These are phyloP conservation scores for Candolleomyces aberdarensis DNA, from an alignment of 768 basidiomycete genomes.

Conservation along the genomic window DNA sequence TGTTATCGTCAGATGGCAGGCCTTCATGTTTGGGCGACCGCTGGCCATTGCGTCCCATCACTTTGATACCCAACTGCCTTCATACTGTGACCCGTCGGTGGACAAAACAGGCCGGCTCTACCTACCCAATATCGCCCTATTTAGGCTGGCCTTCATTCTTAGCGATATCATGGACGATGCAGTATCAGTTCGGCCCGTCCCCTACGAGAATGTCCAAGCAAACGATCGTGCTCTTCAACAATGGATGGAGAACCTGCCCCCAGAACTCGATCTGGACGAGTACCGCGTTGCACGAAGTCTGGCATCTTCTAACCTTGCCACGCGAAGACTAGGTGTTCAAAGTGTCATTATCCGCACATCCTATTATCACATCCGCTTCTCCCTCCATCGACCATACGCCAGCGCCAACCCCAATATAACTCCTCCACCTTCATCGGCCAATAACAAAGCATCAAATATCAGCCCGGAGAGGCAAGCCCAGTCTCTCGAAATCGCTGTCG, in stretches of 20 bases:
- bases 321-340: conserved; percentile 71
- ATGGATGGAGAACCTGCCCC: conserved; percentile 77
- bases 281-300: conserved; percentile 70
- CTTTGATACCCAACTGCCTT: conserved; percentile 78
- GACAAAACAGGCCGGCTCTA: conserved; percentile 67
- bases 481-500: conserved; percentile 71
- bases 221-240: conserved; percentile 69
- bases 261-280: conserved; percentile 74
- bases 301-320: conserved; percentile 55
- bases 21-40: conserved; percentile 83
- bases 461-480: conserved; percentile 47
- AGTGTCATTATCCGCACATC: conserved; percentile 77
- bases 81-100: conserved; percentile 58
- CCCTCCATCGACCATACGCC: conserved; percentile 78
- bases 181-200: conserved; percentile 74
- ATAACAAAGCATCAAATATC: conserved; percentile 23
- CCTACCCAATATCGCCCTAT: conserved; percentile 72
- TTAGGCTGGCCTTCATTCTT: conserved; percentile 72
- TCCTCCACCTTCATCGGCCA: conserved; percentile 6
- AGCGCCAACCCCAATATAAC: conserved; percentile 29
- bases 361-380: conserved; percentile 81
- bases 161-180: conserved; percentile 87
- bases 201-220: conserved; percentile 68
- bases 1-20: conserved; percentile 63
- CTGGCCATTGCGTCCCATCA: conserved; percentile 74